Evolutionary conservation across 2,329 filamentous ascomycete genomes (phyloP).

Genomic region (Colletotrichum spinosum): DNA sequence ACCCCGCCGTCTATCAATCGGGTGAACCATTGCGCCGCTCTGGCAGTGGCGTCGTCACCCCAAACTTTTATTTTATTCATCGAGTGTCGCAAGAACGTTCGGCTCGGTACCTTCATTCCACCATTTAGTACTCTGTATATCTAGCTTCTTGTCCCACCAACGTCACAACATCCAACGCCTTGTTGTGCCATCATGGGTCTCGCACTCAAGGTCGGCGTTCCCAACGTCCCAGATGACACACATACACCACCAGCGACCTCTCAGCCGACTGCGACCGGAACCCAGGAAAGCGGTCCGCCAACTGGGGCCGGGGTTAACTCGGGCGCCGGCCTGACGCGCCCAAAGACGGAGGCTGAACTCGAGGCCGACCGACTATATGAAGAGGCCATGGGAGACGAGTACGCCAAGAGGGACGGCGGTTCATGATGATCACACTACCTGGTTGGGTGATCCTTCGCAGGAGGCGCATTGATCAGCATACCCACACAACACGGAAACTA

Average conservation of each 20-base stretch:
- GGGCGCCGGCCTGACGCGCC: conserved; percentile 58
- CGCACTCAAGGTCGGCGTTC: conserved; percentile 37
- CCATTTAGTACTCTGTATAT: no score
- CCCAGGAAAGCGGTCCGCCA: conserved; percentile 26
- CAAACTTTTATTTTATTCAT: no score
- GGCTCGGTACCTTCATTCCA: no score
- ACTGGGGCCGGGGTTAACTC: conserved; percentile 61
- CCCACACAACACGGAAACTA: no score
- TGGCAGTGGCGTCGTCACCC: no score
- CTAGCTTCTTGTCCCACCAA: no score
- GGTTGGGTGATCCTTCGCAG: no score
- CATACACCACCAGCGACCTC: background rate
- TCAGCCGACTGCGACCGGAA: background rate
- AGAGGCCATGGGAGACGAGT: conserved; percentile 67
- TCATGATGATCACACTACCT: conserved; percentile 44
- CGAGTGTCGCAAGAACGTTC: no score
- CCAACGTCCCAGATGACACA: conserved; percentile 16
- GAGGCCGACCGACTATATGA: conserved; percentile 64
- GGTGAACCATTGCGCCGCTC: no score
- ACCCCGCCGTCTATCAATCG: no score
- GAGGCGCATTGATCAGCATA: no score
- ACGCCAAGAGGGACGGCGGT: conserved; percentile 66
- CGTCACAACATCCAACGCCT: no score
- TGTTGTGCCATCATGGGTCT: conserved; percentile 44
- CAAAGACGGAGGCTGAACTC: conserved; percentile 61